Evolutionary conservation across 495 filamentous ascomycete species (phyloP).

Genomic region (Penicillium bovifimosum): DNA sequence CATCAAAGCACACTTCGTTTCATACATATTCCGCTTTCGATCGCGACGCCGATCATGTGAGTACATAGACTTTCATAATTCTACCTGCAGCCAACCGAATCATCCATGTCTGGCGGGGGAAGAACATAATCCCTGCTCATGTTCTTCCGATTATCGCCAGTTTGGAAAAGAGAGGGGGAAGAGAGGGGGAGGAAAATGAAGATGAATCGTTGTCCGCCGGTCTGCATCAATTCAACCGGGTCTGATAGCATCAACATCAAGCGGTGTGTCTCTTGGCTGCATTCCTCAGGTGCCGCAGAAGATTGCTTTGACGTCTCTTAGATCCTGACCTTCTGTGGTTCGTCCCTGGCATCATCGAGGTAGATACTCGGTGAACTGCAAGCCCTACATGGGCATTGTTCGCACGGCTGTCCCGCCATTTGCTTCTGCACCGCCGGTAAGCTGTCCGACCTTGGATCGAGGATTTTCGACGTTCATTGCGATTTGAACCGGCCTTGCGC

Average conservation of each 20-base stretch:
- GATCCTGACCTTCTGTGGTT: neutral
- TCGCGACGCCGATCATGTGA: slow-evolving; percentile 5
- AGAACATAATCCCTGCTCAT: neutral
- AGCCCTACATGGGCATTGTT: slow-evolving; percentile 6
- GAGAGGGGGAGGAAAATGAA: neutral
- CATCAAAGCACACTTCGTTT: neutral
- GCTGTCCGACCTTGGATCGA: slow-evolving; percentile 7
- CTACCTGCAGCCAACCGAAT: slow-evolving; percentile 15
- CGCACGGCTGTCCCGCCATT: slow-evolving; percentile 9
- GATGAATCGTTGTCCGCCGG: neutral
- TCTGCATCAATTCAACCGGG: slow-evolving; percentile 6
- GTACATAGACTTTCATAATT: slow-evolving; percentile 8
- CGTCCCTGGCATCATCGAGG: slow-evolving; percentile 4
- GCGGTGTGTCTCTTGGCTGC: slow-evolving; percentile 31
- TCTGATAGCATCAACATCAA: slow-evolving; percentile 4
- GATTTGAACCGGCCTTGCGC: slow-evolving; percentile 16
- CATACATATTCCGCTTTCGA: neutral
- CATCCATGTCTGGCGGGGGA: slow-evolving; percentile 13
- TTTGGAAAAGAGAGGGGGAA: neutral
- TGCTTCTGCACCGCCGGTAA: slow-evolving; percentile 25
- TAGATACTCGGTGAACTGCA: neutral
- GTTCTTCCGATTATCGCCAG: slow-evolving; percentile 4
- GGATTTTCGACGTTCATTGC: slow-evolving; percentile 15
- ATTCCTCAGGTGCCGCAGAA: neutral
- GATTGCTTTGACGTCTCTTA: slow-evolving; percentile 1